phyloP scores from a whole-genome alignment of 192 early-diverging fungal species.

The Globomyces pollinis-pini region DNA sequence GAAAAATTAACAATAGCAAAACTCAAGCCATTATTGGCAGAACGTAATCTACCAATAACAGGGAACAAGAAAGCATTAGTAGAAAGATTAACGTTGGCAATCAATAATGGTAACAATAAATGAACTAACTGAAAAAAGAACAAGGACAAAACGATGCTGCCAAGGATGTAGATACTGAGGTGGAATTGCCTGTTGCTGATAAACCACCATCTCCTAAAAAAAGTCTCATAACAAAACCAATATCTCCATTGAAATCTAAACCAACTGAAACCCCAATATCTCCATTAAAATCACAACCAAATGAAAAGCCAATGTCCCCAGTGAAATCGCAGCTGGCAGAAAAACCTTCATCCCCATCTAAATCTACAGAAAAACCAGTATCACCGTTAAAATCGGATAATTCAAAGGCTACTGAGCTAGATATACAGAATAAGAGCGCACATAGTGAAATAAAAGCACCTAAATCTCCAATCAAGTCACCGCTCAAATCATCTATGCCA shows the following conservation, averaged over 20 bases:
- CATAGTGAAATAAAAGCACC: no score
- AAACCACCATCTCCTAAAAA: not conserved
- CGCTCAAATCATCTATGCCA: no score
- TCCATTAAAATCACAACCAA: not conserved
- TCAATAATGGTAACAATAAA: not conserved
- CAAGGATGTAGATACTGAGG: not conserved
- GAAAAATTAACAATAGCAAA: conserved; percentile 1
- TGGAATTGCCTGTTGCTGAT: no score
- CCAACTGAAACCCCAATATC: no score
- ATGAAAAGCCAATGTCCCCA: not conserved
- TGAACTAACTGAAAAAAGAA: no score
- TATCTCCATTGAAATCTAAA: not conserved
- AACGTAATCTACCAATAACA: not conserved
- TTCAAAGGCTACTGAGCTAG: no score
- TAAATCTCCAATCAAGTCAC: no score
- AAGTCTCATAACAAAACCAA: not conserved
- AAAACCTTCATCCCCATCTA: not conserved
- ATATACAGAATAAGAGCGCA: no score
- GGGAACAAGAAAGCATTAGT: conserved; percentile 7
- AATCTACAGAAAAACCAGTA: not conserved
- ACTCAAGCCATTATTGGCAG: not conserved
- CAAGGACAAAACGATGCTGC: not conserved
- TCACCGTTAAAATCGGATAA: no score
- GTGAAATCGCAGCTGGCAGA: not conserved
- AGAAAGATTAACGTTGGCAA: not conserved